A percentile compares a stretch with the other conserved stretches of the same genome.
Conservation (phyloP, 2,329 filamentous ascomycete genomes). For the Botryotinia globosa region DNA sequence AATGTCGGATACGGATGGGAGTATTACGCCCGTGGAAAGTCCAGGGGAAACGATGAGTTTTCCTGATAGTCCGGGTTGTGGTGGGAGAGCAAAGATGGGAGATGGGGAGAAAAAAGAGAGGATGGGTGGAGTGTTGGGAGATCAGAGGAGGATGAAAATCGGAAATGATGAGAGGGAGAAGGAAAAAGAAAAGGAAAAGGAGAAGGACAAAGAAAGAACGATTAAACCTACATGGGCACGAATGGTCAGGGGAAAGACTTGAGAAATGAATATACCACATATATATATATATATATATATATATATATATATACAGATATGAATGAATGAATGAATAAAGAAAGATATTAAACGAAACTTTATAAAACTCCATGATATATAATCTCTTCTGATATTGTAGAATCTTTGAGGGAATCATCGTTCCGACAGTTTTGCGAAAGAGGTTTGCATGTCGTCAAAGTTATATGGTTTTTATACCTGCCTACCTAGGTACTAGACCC, state of each 20-base stretch:
- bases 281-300: too few species aligned
- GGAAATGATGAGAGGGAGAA: neutral
- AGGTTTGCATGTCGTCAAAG: neutral
- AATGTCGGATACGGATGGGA: slow-evolving; percentile 25
- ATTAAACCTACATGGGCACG: slow-evolving; percentile 23
- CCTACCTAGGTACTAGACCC: neutral
- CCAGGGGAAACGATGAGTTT: slow-evolving; percentile 22
- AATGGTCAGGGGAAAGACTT: slow-evolving; percentile 9
- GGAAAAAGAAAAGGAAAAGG: neutral
- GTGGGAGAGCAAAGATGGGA: neutral
- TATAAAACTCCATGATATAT: too few species aligned
- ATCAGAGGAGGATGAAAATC: neutral
- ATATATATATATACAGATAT: too few species aligned
- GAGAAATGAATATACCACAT: neutral
- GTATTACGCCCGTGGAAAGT: slow-evolving; percentile 25
- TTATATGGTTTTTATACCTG: neutral
- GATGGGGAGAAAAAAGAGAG: neutral
- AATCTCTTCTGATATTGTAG: too few species aligned
- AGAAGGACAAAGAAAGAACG: slow-evolving; percentile 6
- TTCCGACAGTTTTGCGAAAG: neutral
- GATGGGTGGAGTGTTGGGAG: neutral
- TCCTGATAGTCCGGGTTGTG: slow-evolving; percentile 23
- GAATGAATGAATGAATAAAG: neutral
- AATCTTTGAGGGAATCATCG: fast-evolving
- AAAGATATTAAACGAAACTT: neutral